A percentile compares a stretch with the other conserved stretches of the same genome.
Conservation (phyloP, 257 asterid species). For the Solanum piurae region DNA sequence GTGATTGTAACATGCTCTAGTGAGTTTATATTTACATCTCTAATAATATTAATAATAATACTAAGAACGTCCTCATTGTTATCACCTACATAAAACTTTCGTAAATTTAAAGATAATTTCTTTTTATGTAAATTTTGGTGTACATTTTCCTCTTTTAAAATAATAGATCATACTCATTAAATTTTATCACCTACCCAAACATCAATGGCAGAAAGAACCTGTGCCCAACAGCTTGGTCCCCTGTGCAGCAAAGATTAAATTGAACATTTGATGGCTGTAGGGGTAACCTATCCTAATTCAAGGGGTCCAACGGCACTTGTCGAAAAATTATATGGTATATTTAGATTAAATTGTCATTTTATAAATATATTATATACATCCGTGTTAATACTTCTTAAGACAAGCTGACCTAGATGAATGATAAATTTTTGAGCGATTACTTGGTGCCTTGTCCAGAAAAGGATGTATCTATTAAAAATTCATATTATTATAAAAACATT, state of each 20-base stretch:
- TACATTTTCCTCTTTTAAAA: background rate
- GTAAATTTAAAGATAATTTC: background rate
- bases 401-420: background rate
- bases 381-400: background rate
- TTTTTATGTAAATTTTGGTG: background rate
- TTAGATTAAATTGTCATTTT: background rate
- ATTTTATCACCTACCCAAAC: background rate
- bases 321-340: background rate
- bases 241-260: background rate
- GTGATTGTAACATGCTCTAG: too few relatives aligned
- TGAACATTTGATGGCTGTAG: background rate
- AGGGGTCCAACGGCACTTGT: fast-evolving
- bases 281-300: background rate
- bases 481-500: background rate
- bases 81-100: background rate
- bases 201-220: background rate
- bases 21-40: too few relatives aligned
- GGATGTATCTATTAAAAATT: too few relatives aligned
- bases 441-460: background rate
- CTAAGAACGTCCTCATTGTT: too few relatives aligned
- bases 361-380: background rate
- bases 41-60: too few relatives aligned
- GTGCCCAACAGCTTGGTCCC: background rate
- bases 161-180: background rate
- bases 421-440: background rate